A percentile compares a stretch with the other conserved stretches of the same genome.
Conservation (phyloP, 306 rosid species). For the Dalbergia oliveri region DNA sequence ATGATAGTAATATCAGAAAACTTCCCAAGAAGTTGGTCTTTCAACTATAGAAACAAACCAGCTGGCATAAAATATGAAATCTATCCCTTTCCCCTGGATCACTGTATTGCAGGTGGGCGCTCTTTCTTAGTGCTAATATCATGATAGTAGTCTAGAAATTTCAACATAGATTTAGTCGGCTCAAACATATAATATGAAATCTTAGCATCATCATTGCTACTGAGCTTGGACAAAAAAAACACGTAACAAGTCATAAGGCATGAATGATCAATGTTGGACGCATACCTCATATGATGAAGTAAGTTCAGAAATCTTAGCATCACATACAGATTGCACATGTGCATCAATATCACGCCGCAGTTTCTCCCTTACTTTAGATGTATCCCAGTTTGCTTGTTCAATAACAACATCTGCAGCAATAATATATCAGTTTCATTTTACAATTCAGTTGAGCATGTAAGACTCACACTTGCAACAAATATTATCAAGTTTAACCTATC, state of each 20-base stretch:
- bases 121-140: constrained; percentile 28
- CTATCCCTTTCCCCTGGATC: constrained; percentile 6
- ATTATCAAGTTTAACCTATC: constrained; percentile 37
- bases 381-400: constrained; percentile 84
- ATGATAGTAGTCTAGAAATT: constrained; percentile 12
- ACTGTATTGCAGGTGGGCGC: constrained; percentile 10
- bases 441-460: constrained; percentile 32
- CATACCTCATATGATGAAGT: constrained; percentile 75
- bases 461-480: constrained; percentile 26
- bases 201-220: constrained; percentile 17
- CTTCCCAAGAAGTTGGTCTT: constrained; percentile 36
- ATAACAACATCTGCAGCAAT: constrained; percentile 79
- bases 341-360: constrained; percentile 88
- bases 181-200: constrained; percentile 20
- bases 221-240: constrained; percentile 7
- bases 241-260: constrained; percentile 36
- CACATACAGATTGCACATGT: constrained; percentile 73
- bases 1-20: constrained; percentile 48
- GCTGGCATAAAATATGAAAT: neutral
- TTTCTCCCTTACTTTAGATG: constrained; percentile 85
- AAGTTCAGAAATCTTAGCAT: constrained; percentile 82
- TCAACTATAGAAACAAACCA: constrained; percentile 1
- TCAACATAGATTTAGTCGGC: constrained; percentile 24
- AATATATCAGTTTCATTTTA: constrained; percentile 44
- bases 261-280: constrained; percentile 24